Evolutionary conservation across 371 early-diverging fungal species (phyloP).

Genomic region (Apophysomyces sp.): DNA sequence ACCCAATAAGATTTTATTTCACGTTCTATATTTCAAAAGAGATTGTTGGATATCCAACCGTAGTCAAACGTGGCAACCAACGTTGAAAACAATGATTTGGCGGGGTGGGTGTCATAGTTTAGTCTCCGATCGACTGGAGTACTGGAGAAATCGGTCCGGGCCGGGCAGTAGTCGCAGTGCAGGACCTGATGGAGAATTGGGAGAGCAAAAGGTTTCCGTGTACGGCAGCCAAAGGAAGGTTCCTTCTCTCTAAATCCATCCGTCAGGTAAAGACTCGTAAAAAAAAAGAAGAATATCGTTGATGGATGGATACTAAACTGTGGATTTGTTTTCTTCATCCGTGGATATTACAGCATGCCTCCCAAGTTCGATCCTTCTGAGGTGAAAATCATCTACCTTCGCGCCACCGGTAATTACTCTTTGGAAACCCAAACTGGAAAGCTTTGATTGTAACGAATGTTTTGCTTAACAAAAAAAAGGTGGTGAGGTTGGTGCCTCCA

Average conservation of each 20-base stretch:
- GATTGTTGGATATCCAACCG: no score
- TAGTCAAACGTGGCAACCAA: no score
- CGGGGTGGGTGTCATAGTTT: not conserved
- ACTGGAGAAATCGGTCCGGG: not conserved
- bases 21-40: no score
- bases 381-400: constrained; percentile 87
- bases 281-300: not conserved
- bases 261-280: not conserved
- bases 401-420: constrained; percentile 79
- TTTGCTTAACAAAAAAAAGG: constrained; percentile 9
- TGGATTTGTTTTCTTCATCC: not conserved
- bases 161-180: not conserved
- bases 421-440: not conserved
- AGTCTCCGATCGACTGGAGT: not conserved
- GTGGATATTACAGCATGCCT: constrained; percentile 38
- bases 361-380: constrained; percentile 85
- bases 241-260: constrained; percentile 3
- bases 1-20: no score
- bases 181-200: not conserved
- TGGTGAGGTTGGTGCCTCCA: constrained; percentile 87
- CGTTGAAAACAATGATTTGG: no score
- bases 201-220: not conserved
- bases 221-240: not conserved
- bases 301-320: not conserved
- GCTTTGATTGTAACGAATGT: not conserved